These are phyloP conservation scores for Ampelocalamus luodianensis DNA, from an alignment of 176 grass and related monocot species.

Conservation along the genomic window DNA sequence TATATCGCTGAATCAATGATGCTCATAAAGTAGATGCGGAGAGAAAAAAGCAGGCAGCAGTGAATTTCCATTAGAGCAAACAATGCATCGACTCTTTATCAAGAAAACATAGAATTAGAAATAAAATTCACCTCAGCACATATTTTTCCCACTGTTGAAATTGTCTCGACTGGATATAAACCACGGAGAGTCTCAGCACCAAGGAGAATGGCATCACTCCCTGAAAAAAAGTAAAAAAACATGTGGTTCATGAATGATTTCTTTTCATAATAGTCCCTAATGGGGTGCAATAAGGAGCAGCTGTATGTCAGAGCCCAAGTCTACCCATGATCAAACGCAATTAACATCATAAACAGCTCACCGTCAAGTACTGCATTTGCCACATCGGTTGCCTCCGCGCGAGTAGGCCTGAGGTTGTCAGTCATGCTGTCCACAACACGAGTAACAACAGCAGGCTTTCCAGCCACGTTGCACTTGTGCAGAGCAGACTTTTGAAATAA, in stretches of 20 bases:
- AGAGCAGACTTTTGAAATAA: constrained; percentile 96
- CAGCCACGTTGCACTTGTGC: constrained; percentile 98
- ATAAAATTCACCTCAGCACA: constrained; percentile 79
- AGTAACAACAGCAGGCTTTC: constrained; percentile 95
- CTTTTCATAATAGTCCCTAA: neutral
- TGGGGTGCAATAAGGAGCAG: constrained; percentile 3
- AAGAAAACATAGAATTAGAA: constrained; percentile 16
- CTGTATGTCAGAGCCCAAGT: neutral
- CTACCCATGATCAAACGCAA: neutral
- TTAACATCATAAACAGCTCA: constrained; percentile 34
- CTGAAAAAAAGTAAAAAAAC: constrained; percentile 43
- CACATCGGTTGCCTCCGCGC: constrained; percentile 97
- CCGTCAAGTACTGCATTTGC: constrained; percentile 98
- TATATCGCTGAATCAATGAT: constrained; percentile 22
- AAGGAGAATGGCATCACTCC: constrained; percentile 98
- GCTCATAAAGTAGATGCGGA: neutral
- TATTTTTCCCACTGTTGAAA: constrained; percentile 90
- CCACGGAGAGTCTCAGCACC: constrained; percentile 97
- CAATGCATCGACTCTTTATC: neutral
- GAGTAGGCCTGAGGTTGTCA: constrained; percentile 95
- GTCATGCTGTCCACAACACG: constrained; percentile 99
- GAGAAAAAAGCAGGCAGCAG: neutral
- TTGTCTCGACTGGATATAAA: constrained; percentile 96
- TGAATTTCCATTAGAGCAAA: neutral
- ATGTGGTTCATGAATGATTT: constrained; percentile 34